Percentiles rank a stretch among this genome's conserved stretches.
These are phyloP conservation scores for Biscogniauxia mediterranea DNA, from an alignment of 2,329 filamentous ascomycete genomes.

Conservation along the genomic window DNA sequence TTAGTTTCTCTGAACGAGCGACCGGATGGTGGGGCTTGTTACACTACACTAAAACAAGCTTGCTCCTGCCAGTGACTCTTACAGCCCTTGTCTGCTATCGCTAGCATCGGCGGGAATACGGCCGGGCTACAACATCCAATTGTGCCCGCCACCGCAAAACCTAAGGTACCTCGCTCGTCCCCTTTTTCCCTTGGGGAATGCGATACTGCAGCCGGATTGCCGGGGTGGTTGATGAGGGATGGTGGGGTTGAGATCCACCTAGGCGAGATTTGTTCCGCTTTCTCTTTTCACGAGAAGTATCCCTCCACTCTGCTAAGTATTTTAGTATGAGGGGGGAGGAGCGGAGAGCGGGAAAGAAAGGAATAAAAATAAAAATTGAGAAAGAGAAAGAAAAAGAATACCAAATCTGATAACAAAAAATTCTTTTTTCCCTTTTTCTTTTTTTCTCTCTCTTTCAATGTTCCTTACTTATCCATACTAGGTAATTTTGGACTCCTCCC, in stretches of 20 bases:
- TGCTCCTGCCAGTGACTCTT: not conserved
- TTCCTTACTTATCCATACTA: not conserved
- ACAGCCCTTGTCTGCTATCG: not conserved
- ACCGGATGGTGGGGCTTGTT: slow-evolving; percentile 18
- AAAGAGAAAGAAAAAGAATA: too few species aligned
- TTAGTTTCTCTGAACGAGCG: not conserved
- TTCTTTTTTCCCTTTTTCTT: not conserved
- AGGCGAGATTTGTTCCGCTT: not conserved
- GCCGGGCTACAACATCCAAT: not conserved
- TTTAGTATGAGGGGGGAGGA: too few species aligned
- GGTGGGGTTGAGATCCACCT: not conserved
- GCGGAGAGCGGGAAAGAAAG: too few species aligned
- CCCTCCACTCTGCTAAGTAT: too few species aligned
- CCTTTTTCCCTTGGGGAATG: not conserved
- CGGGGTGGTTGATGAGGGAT: not conserved
- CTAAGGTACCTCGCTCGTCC: not conserved
- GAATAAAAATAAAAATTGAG: too few species aligned
- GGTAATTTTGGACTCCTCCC: not conserved
- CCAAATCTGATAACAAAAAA: not conserved
- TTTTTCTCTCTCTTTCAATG: not conserved
- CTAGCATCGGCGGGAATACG: not conserved
- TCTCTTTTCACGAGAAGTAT: not conserved
- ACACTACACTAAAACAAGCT: slow-evolving; percentile 9
- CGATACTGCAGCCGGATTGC: not conserved
- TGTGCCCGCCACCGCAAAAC: not conserved